phyloP scores from a whole-genome alignment of 148 eudicot species.

The Rhododendron ovatum region DNA sequence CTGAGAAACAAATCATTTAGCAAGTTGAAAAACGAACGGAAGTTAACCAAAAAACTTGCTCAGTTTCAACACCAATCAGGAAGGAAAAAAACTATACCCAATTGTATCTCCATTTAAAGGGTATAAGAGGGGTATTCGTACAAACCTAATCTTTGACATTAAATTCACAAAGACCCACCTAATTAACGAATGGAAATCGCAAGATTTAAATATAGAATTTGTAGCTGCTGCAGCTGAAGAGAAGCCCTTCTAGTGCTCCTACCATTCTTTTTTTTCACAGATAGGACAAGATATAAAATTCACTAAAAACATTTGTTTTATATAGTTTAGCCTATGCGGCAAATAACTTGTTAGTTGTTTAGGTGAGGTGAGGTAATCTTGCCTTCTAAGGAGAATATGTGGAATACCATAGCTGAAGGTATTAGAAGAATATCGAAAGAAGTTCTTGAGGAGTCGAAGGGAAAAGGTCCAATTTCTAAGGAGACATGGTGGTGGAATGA shows the following conservation, averaged over 20 bases:
- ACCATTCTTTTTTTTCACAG: neutral
- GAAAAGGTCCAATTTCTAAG: no score
- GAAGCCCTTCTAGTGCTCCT: neutral
- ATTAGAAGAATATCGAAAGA: no score
- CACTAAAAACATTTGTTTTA: neutral
- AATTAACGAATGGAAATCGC: neutral
- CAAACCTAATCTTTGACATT: neutral
- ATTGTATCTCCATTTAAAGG: neutral
- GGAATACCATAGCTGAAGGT: no score
- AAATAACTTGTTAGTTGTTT: neutral
- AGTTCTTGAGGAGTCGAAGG: no score
- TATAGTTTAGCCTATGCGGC: neutral
- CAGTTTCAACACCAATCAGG: neutral
- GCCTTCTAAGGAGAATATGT: no score
- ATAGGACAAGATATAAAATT: neutral
- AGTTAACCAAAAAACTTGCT: neutral
- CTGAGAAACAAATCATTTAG: conserved; percentile 26
- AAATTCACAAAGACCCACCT: neutral
- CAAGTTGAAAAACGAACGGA: neutral
- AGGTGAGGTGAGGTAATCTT: neutral
- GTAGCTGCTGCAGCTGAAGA: neutral
- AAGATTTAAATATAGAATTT: neutral
- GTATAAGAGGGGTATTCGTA: neutral
- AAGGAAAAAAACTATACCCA: neutral
- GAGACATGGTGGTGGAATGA: no score